Evolutionary conservation across 805 yeast genomes (phyloP).

Genomic region (Hanseniaspora meyeri): DNA sequence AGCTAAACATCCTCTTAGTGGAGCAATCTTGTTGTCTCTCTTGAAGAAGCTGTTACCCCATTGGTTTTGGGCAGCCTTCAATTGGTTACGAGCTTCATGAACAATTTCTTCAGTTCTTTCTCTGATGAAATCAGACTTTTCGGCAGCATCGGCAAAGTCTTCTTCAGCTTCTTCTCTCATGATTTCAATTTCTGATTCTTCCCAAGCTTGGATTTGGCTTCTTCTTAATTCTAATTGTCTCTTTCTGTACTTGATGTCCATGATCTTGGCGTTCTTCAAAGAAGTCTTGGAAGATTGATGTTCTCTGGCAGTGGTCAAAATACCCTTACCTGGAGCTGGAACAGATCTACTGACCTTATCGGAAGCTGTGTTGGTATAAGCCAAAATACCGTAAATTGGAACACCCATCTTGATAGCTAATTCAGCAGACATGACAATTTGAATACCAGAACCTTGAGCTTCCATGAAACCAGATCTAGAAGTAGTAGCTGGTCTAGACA

Average conservation of each 20-base stretch:
- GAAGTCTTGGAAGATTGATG: constrained; percentile 45
- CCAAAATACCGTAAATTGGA: constrained; percentile 92
- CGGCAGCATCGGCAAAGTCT: constrained; percentile 30
- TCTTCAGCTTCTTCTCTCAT: constrained; percentile 59
- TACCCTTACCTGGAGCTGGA: constrained; percentile 99
- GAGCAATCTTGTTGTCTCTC: constrained; percentile 87
- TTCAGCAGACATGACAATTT: constrained; percentile 88
- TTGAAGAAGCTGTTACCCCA: constrained; percentile 94
- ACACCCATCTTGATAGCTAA: constrained; percentile 97
- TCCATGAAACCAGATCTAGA: constrained; percentile 98
- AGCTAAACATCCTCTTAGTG: constrained; percentile 93
- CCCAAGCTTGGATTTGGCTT: constrained; percentile 69
- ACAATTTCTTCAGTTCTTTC: constrained; percentile 83
- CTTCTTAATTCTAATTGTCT: constrained; percentile 78
- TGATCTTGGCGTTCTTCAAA: constrained; percentile 64
- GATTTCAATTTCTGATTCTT: constrained; percentile 62
- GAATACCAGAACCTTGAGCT: constrained; percentile 98
- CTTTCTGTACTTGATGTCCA: constrained; percentile 85
- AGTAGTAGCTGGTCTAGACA: constrained; percentile 97
- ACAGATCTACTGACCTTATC: constrained; percentile 98
- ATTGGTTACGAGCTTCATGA: constrained; percentile 74
- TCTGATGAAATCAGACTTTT: constrained; percentile 47
- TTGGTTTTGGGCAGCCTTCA: constrained; percentile 75
- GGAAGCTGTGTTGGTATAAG: constrained; percentile 89
- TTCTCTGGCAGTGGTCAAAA: constrained; percentile 94